These are phyloP conservation scores for Phaeotremella skinneri DNA, from an alignment of 768 basidiomycete genomes.

Conservation along the genomic window DNA sequence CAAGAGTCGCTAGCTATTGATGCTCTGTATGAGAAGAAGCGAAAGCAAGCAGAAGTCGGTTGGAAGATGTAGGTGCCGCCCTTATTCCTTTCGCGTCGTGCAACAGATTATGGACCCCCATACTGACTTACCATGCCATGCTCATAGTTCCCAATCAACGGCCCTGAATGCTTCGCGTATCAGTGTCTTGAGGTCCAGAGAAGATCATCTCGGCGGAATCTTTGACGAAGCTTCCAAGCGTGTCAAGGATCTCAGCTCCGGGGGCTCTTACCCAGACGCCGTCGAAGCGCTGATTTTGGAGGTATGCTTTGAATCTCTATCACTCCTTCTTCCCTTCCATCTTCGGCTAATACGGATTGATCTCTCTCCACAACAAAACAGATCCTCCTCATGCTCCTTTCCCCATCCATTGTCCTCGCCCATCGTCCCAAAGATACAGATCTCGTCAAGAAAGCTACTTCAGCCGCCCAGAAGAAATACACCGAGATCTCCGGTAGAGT, in stretches of 20 bases:
- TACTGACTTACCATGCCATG: background rate
- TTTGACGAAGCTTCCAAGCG: conserved; percentile 70
- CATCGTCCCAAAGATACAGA: conserved; percentile 67
- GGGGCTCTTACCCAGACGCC: conserved; percentile 68
- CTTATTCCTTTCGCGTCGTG: background rate
- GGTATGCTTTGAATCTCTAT: conserved; percentile 44
- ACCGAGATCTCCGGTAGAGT: conserved; percentile 73
- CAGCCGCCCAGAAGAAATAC: conserved; percentile 65
- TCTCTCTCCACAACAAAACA: conserved; percentile 36
- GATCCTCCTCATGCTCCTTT: conserved; percentile 77
- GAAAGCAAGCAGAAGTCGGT: conserved; percentile 85
- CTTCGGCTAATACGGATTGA: background rate
- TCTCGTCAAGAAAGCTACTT: conserved; percentile 63
- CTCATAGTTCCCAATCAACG: conserved; percentile 80
- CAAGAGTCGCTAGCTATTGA: conserved; percentile 95
- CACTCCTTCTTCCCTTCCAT: too few relatives aligned
- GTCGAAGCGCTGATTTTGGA: conserved; percentile 81
- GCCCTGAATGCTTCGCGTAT: conserved; percentile 95
- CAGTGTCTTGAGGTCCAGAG: conserved; percentile 80
- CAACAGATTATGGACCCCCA: background rate
- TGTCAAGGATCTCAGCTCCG: conserved; percentile 62
- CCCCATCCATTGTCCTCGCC: conserved; percentile 66
- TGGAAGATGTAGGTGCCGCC: conserved; percentile 81
- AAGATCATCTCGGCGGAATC: conserved; percentile 86
- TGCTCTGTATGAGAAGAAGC: conserved; percentile 90